A percentile compares a stretch with the other conserved stretches of the same genome.
phyloP scores from a whole-genome alignment of 2,329 filamentous ascomycete genomes.

The Phoma sp. region DNA sequence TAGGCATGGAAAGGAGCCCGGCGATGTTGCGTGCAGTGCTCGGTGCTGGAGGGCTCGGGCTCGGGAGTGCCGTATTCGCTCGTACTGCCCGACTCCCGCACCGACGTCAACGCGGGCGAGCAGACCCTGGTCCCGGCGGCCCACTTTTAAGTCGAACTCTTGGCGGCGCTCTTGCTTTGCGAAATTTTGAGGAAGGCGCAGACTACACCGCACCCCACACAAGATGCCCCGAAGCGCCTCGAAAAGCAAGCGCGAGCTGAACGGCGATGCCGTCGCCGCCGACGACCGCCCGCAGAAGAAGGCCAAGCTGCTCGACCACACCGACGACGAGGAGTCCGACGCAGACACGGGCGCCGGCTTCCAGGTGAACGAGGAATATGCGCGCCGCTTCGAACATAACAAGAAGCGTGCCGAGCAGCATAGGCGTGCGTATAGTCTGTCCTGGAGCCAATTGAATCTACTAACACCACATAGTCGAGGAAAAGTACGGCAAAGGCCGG shows the following conservation, averaged over 20 bases:
- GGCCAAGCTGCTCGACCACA: conserved; percentile 48
- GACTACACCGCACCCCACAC: conserved; percentile 5
- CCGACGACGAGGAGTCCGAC: conserved; percentile 41
- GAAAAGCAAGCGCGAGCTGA: conserved; percentile 38
- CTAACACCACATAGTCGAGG: conserved; percentile 71
- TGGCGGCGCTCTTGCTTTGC: conserved; percentile 22
- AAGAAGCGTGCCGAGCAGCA: conserved; percentile 93
- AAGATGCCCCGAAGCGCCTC: conserved; percentile 36
- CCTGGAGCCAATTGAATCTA: too few species aligned
- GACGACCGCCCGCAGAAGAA: conserved; percentile 45
- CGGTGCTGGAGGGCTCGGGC: too few species aligned
- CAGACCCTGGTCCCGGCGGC: conserved; percentile 6
- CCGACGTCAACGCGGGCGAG: conserved; percentile 27
- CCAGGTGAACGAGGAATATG: conserved; percentile 90
- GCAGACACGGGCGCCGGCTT: conserved; percentile 52
- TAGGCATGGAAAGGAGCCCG: conserved; percentile 16
- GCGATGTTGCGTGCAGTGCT: conserved; percentile 16
- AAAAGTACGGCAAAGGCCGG: conserved; percentile 74
- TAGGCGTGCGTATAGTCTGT: conserved; percentile 59
- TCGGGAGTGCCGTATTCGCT: conserved; percentile 25
- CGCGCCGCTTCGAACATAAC: conserved; percentile 91
- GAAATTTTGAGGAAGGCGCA: conserved; percentile 34
- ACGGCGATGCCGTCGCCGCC: conserved; percentile 20
- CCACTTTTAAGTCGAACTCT: conserved; percentile 26
- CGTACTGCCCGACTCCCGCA: conserved; percentile 20